Conservation (phyloP, 225 moss, liverwort and hornwort genomes). For the Thuidium tamariscinum region DNA sequence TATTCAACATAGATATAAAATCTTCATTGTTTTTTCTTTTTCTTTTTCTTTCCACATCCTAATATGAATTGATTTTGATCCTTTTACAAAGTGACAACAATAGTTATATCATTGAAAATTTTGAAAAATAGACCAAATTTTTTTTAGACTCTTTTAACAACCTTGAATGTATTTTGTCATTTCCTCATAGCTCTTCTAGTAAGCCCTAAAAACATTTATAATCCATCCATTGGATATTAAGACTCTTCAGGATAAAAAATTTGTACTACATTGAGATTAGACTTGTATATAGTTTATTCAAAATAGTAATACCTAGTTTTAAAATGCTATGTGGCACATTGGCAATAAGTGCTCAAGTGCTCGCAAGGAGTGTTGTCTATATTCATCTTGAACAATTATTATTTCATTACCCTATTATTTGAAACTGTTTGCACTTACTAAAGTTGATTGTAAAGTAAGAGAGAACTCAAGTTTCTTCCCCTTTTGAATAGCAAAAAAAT, state of each 20-base stretch:
- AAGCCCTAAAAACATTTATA: too few species aligned
- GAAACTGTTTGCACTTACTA: neutral
- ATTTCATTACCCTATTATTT: rapidly evolving
- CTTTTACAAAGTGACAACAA: too few species aligned
- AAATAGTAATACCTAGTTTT: neutral
- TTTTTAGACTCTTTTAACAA: too few species aligned
- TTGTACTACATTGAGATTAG: neutral
- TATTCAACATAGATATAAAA: too few species aligned
- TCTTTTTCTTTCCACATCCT: too few species aligned
- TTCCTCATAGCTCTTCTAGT: too few species aligned
- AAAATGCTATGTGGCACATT: neutral
- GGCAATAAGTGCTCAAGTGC: neutral
- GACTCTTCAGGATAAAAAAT: rapidly evolving
- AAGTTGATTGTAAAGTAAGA: rapidly evolving
- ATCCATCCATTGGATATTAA: neutral
- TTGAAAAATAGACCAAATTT: too few species aligned
- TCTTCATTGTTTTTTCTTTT: too few species aligned
- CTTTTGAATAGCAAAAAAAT: too few species aligned
- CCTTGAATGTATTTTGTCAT: too few species aligned
- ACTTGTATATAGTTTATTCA: neutral
- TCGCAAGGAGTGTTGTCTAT: neutral
- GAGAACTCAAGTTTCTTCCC: rapidly evolving
- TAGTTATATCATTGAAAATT: too few species aligned
- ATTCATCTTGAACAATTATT: neutral
- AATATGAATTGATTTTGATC: too few species aligned